Conservation (phyloP, 2,329 filamentous ascomycete species). For the Macrophomina pseudophaseolina region DNA sequence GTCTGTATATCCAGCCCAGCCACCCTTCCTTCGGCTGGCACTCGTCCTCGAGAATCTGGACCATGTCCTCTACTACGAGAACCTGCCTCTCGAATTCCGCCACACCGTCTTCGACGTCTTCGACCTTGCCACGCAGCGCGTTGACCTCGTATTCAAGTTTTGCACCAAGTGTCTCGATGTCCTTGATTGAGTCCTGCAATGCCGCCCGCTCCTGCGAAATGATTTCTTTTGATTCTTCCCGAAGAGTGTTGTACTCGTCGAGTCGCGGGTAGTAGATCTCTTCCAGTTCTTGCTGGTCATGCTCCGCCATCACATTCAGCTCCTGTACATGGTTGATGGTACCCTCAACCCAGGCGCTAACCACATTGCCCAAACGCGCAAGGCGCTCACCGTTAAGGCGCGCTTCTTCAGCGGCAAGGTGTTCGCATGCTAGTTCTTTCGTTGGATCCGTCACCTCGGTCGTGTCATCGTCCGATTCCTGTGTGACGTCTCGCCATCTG, state of each 20-base stretch:
- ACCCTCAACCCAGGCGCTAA: conserved; percentile 66
- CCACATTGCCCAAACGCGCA: conserved; percentile 55
- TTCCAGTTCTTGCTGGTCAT: conserved; percentile 70
- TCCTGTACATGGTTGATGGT: conserved; percentile 62
- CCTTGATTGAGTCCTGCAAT: conserved; percentile 73
- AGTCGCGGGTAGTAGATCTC: conserved; percentile 70
- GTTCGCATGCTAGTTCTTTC: conserved; percentile 42
- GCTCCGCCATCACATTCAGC: conserved; percentile 66
- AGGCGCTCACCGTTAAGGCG: conserved; percentile 61
- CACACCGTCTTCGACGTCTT: conserved; percentile 85
- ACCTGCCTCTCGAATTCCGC: conserved; percentile 76
- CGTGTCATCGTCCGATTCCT: conserved; percentile 43
- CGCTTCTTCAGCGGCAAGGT: conserved; percentile 58
- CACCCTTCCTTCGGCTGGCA: conserved; percentile 42
- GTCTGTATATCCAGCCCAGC: conserved; percentile 36
- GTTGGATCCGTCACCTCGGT: conserved; percentile 38
- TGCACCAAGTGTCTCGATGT: conserved; percentile 79
- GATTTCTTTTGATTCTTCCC: conserved; percentile 70
- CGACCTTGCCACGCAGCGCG: conserved; percentile 76
- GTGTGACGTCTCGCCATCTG: conserved; percentile 63
- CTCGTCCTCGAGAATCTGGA: conserved; percentile 64
- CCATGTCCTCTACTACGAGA: conserved; percentile 47
- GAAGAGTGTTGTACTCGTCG: conserved; percentile 72
- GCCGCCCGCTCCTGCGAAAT: conserved; percentile 71
- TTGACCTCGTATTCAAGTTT: conserved; percentile 93